Base-by-base conservation (phyloP, 345 rosid genomes). In the Moricandia arvensis region DNA sequence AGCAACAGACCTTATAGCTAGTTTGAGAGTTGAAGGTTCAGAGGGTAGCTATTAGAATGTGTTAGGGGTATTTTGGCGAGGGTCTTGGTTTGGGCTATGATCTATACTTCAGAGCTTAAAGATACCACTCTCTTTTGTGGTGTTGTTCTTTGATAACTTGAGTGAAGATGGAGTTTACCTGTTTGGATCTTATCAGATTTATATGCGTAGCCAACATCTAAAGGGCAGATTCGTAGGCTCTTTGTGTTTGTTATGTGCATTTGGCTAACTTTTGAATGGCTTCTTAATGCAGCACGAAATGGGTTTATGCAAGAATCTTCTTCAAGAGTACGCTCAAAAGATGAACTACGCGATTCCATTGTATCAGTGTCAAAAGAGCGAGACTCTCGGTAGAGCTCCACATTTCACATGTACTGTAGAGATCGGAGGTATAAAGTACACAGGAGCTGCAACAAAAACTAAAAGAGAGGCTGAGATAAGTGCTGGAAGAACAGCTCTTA, bases 301-400 rank as follows among this genome's bases (percentile, higher is more conserved):
- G 18, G 97, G 96, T 11, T 79, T 92, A 59, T 89, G 98, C 88
- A 92, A 95, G 81, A 92, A 90, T 75, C 84, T 95, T 57, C 90
- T 95, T 71, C 96, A 90, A 77, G 98, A 90, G 81, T 95, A 88
- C 74, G 99, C 98, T 6, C 98, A 92, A 75, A 95, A 90, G 85
- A 92, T 86, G 99, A 92, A 92, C 71, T 88, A 82, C 59, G 96
- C 98, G 2, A 90, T 88, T 73, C 98, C 98, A 6, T 0, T 84
- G 30, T 95, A 92, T 71, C 81, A 71, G 34, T 87, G 91, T 73
- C 79, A 76, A 75, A 87, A 74, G 80, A 81, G 65, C 15, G 94
- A 88, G 75, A 59, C 77, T 31, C 55, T 74, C 0, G 86, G 87
- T 59, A 80, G 86, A 54, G 72, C 43, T 54, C 47, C 73, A 12